A percentile compares a stretch with the other conserved stretches of the same genome.
Evolutionary conservation across 2,329 filamentous ascomycete species (phyloP).

Genomic region (Aspergillus sp.): DNA sequence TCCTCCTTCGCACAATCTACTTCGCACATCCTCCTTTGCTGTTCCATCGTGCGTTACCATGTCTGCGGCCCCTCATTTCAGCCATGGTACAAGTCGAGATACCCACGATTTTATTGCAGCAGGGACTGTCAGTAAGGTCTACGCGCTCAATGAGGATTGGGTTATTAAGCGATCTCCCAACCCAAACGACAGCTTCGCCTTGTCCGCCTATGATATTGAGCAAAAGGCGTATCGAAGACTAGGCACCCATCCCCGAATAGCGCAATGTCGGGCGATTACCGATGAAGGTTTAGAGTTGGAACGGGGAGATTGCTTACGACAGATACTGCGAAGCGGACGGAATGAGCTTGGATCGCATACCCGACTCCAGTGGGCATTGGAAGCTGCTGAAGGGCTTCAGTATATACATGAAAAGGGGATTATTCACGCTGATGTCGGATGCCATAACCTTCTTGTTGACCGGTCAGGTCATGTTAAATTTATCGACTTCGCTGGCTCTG

Average conservation of each 20-base stretch:
- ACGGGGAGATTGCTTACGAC: background rate
- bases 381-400: constrained; percentile 14
- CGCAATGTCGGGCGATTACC: background rate
- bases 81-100: background rate
- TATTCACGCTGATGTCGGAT: constrained; percentile 17
- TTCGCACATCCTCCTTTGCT: too few relatives aligned
- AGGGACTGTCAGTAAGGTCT: constrained; percentile 2
- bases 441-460: constrained; percentile 16
- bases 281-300: constrained; percentile 1
- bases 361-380: constrained; percentile 10
- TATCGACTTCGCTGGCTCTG: constrained; percentile 19
- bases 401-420: constrained; percentile 14
- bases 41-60: background rate
- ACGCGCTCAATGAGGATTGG: constrained; percentile 1
- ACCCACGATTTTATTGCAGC: constrained; percentile 2
- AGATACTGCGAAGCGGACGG: too few relatives aligned
- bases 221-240: constrained; percentile 4
- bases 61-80: background rate
- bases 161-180: constrained; percentile 3
- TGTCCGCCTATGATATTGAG: constrained; percentile 3
- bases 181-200: constrained; percentile 1
- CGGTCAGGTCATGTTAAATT: constrained; percentile 13
- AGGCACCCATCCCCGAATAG: constrained; percentile 2
- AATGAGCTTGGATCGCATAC: background rate
- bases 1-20: too few relatives aligned